Evolutionary conservation across 2,329 filamentous ascomycete genomes (phyloP), one percentile per base, ranked within the genome.

Genomic region (Knoxdaviesia proteae): DNA sequence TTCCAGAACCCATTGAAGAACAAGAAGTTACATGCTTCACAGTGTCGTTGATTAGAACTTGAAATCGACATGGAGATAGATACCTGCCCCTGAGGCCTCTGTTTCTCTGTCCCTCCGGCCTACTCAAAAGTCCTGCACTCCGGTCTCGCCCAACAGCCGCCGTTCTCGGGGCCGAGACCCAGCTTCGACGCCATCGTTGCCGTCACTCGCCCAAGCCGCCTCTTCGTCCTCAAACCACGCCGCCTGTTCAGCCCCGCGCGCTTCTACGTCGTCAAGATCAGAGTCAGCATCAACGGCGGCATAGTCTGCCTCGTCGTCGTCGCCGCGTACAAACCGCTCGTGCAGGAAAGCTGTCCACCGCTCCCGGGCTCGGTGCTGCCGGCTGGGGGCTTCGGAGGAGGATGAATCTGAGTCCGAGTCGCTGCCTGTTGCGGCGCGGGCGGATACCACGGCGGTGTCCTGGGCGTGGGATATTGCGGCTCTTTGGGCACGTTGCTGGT

Each of bases 291-390:
- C 86, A 5, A 93, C 77, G 3, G 49, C 51, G 1, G 52, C 56
- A 54, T 93, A 94, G 47, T 88, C 78, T 51, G 92, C 88, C 40
- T 92, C 84, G 1, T 68, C 65, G 52, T 92, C 86, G 5, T 68
- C 68, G 0, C 86, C 86, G 20, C 67, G 61, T 32, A 94, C 58
- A 52, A 94, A 94, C 34, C 84, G 68, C 50, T 78, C 64, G 34
- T 72, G 69, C 62, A 93, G 74, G 51, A 80, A 81, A 45, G 72
- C 72, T 34, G 63, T 61, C 86, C 86, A 94, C 46, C 74, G 67
- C 47, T 68, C 64, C 41, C 64, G 61, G 0, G 78, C 86, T 39
- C 84, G 77, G 42, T 77, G 74, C 52, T 74, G 78, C 1, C 63
- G 68, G 20, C 20, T 20, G 20, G 20, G 20, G 20, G 20, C 20